Evolutionary conservation across 768 basidiomycete genomes (phyloP).

Genomic region (Tulasnella sp.): DNA sequence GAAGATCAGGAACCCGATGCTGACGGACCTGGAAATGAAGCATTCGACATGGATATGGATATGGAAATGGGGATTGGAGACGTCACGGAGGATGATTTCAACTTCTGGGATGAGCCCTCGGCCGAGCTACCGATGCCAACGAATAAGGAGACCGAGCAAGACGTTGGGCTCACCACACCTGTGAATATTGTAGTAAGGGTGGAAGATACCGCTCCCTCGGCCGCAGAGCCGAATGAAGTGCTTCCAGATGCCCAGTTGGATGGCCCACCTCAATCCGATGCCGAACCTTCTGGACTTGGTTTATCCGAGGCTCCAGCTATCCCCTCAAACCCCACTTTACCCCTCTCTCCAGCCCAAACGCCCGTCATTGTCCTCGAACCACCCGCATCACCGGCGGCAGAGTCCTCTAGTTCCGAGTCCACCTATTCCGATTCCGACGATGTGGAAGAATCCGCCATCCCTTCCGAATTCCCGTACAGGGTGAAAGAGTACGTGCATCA

Average conservation of each 20-base stretch:
- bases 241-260: not conserved
- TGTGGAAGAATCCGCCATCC: conserved; percentile 27
- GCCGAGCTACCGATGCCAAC: not conserved
- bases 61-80: conserved; percentile 36
- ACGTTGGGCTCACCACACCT: not conserved
- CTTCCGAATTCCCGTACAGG: conserved; percentile 20
- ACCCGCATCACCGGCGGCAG: conserved; percentile 18
- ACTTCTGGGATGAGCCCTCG: conserved; percentile 62
- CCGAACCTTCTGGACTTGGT: not conserved
- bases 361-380: not conserved
- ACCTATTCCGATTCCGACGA: conserved; percentile 23
- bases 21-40: conserved; percentile 34
- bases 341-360: conserved; percentile 22
- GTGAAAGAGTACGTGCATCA: conserved; percentile 29
- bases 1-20: not conserved
- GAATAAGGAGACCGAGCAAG: not conserved
- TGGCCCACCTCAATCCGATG: not conserved
- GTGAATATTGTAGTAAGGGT: not conserved
- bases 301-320: not conserved
- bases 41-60: conserved; percentile 29
- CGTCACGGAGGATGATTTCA: conserved; percentile 84
- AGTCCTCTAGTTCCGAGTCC: conserved; percentile 1
- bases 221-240: not conserved
- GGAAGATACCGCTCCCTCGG: not conserved
- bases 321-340: conserved; percentile 17